phyloP scores from a whole-genome alignment of 164 flowering plant species.

The Piper betle region DNA sequence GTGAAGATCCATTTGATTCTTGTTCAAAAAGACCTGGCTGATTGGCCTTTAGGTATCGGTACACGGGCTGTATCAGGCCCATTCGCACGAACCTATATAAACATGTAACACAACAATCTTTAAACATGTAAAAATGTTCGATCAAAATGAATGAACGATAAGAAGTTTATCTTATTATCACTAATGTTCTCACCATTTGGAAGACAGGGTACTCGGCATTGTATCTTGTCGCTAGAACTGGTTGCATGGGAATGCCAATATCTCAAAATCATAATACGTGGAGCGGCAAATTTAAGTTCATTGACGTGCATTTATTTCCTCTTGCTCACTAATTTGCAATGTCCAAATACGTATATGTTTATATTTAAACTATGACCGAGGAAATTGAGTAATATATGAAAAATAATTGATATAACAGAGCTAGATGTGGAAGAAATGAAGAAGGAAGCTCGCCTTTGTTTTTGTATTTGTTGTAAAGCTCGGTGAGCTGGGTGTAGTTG shows the following conservation, averaged over 20 bases:
- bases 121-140: too few species aligned
- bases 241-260: conserved; percentile 96
- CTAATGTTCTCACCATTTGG: conserved; percentile 34
- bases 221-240: conserved; percentile 75
- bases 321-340: background rate
- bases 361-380: background rate
- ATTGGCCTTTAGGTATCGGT: conserved; percentile 54
- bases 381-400: too few species aligned
- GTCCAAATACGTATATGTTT: background rate
- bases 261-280: conserved; percentile 49
- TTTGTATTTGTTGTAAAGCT: conserved; percentile 62
- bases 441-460: conserved; percentile 35
- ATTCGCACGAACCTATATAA: conserved; percentile 52
- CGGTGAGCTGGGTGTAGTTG: conserved; percentile 71
- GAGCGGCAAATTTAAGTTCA: too few species aligned
- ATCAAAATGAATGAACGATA: too few species aligned
- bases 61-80: conserved; percentile 66
- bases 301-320: too few species aligned
- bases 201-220: conserved; percentile 82
- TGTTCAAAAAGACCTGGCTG: conserved; percentile 36
- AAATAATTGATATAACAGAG: too few species aligned
- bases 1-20: conserved; percentile 89
- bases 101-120: too few species aligned
- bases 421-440: too few species aligned
- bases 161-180: too few species aligned